Percentiles rank a stretch among this genome's conserved stretches.
phyloP scores from a whole-genome alignment of 1,284 basidiomycete genomes.

The Peniophora sp. region DNA sequence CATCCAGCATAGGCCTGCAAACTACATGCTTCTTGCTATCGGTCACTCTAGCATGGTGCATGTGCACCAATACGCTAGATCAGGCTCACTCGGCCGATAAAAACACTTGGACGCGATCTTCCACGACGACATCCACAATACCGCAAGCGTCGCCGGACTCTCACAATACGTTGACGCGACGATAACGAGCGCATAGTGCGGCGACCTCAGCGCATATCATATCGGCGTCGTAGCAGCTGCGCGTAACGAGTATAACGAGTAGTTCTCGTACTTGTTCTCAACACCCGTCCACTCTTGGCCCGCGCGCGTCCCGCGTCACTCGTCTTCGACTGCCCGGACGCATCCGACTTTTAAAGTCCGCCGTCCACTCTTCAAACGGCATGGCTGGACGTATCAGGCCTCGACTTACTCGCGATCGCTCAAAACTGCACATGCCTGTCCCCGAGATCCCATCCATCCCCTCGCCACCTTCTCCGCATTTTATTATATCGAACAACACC shows the following conservation, averaged over 20 bases:
- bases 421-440: slow-evolving; percentile 43
- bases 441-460: slow-evolving; percentile 50
- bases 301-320: slow-evolving; percentile 9
- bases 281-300: slow-evolving; percentile 23
- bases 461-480: slow-evolving; percentile 28
- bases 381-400: slow-evolving; percentile 74
- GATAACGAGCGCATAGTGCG: too few species aligned
- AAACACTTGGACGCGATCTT: too few species aligned
- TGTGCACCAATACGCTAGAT: too few species aligned
- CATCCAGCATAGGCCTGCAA: too few species aligned
- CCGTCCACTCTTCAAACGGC: slow-evolving; percentile 50
- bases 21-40: too few species aligned
- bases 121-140: too few species aligned
- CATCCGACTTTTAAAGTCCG: slow-evolving; percentile 2
- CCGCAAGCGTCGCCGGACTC: too few species aligned
- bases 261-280: slow-evolving; percentile 38
- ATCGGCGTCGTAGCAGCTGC: slow-evolving; percentile 42
- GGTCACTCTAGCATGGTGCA: too few species aligned
- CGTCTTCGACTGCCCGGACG: not conserved
- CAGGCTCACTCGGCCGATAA: too few species aligned
- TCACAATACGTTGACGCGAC: too few species aligned
- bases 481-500: slow-evolving; percentile 68
- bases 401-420: slow-evolving; percentile 59
- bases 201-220: slow-evolving; percentile 25
- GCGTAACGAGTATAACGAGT: slow-evolving; percentile 31